Evolutionary conservation across 805 yeast genomes (phyloP).

Genomic region (Zygosaccharomyces lentus): DNA sequence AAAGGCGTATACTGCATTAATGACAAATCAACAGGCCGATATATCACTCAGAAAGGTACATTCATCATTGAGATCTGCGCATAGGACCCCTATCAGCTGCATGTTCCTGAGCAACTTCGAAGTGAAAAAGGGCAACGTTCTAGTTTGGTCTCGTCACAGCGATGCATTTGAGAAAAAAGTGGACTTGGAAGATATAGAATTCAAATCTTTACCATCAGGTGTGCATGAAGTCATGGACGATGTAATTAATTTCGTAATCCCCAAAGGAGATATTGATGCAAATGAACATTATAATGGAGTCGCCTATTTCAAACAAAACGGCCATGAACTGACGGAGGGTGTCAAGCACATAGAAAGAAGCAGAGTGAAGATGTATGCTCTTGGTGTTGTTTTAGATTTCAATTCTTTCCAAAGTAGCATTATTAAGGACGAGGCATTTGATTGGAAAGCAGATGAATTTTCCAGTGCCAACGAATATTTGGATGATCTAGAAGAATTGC

Average conservation of each 20-base stretch:
- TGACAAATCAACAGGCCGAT: background rate
- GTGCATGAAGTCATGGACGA: conserved; percentile 51
- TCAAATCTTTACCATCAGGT: conserved; percentile 66
- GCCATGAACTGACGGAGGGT: conserved; percentile 26
- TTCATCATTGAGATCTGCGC: conserved; percentile 5
- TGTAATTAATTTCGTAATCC: conserved; percentile 48
- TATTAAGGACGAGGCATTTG: conserved; percentile 7
- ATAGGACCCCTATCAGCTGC: conserved; percentile 19
- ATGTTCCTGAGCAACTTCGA: conserved; percentile 34
- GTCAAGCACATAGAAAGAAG: conserved; percentile 35
- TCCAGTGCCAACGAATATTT: conserved; percentile 22
- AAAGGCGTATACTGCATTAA: background rate
- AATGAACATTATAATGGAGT: conserved; percentile 41
- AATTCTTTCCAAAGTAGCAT: conserved; percentile 10
- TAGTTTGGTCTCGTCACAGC: conserved; percentile 26
- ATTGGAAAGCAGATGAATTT: conserved; percentile 19
- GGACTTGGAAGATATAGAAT: conserved; percentile 47
- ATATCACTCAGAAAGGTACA: background rate
- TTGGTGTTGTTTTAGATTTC: conserved; percentile 57
- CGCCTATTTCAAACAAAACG: conserved; percentile 47
- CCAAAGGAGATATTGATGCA: conserved; percentile 23
- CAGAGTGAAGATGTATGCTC: conserved; percentile 55
- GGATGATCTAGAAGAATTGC: conserved; percentile 18
- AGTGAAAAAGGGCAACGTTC: conserved; percentile 31
- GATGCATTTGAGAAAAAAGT: conserved; percentile 11